phyloP scores from a whole-genome alignment of 2,329 filamentous ascomycete species.

The Talaromyces sp. region DNA sequence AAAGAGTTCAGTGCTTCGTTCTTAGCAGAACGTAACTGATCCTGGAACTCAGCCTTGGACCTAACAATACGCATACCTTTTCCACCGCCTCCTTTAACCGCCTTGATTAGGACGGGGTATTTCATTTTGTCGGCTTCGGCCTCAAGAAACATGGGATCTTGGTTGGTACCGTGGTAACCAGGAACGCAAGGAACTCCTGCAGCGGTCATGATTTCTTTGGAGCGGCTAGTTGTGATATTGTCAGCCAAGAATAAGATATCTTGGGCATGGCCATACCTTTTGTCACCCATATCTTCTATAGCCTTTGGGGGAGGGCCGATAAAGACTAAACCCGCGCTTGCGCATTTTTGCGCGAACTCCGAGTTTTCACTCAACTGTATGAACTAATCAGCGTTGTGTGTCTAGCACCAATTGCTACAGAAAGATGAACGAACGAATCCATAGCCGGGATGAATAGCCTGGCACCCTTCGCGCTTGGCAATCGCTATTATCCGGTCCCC shows the following conservation, averaged over 20 bases:
- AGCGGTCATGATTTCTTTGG: slow-evolving; percentile 93
- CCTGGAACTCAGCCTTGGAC: slow-evolving; percentile 55
- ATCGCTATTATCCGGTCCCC: slow-evolving; percentile 87
- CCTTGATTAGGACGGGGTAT: slow-evolving; percentile 63
- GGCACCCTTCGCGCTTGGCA: slow-evolving; percentile 79
- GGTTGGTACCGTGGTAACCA: slow-evolving; percentile 86
- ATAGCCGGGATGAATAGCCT: slow-evolving; percentile 93
- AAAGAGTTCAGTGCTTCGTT: slow-evolving; percentile 62
- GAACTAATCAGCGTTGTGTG: slow-evolving; percentile 6
- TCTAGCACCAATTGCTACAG: not conserved
- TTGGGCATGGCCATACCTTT: slow-evolving; percentile 53
- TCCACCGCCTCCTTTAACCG: slow-evolving; percentile 62
- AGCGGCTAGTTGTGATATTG: slow-evolving; percentile 49
- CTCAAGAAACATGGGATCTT: slow-evolving; percentile 61
- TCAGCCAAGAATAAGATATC: not conserved
- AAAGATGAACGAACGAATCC: slow-evolving; percentile 59
- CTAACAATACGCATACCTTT: slow-evolving; percentile 67
- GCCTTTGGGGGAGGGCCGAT: slow-evolving; percentile 83
- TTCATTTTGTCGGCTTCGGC: slow-evolving; percentile 69
- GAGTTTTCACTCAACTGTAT: slow-evolving; percentile 78
- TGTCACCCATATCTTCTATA: slow-evolving; percentile 82
- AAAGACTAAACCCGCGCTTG: slow-evolving; percentile 85
- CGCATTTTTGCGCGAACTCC: slow-evolving; percentile 80
- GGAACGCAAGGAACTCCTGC: slow-evolving; percentile 96
- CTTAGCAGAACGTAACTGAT: slow-evolving; percentile 61